Conservation (phyloP, 352 stramenopile species). For the Phytopythium kandeliae region DNA sequence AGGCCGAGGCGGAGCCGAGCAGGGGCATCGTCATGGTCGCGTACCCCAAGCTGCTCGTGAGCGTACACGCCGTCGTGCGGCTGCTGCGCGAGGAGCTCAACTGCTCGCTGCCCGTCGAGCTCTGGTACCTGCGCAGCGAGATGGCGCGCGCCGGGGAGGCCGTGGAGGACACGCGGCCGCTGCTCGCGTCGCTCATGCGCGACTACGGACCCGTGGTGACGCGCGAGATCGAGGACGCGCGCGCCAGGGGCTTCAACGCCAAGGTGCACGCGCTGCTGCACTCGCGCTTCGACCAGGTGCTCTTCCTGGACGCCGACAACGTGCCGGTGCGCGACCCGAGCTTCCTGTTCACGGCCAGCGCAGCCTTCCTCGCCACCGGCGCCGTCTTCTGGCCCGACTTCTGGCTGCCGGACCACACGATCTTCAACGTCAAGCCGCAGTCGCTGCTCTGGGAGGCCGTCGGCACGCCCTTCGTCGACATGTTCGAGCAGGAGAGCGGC, state of each 20-base stretch:
- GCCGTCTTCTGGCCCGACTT: conserved; percentile 67
- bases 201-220: conserved; percentile 19
- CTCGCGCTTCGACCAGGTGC: conserved; percentile 33
- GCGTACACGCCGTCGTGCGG: conserved; percentile 29
- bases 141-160: too few relatives aligned
- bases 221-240: conserved; percentile 18
- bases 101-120: conserved; percentile 48
- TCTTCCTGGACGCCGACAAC: conserved; percentile 67
- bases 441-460: conserved; percentile 52
- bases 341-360: conserved; percentile 38
- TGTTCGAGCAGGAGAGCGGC: conserved; percentile 69
- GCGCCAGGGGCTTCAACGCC: conserved; percentile 34
- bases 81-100: conserved; percentile 26
- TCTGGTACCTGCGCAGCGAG: conserved; percentile 52
- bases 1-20: too few relatives aligned
- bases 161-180: too few relatives aligned
- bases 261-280: conserved; percentile 53
- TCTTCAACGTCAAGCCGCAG: conserved; percentile 51
- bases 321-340: conserved; percentile 45
- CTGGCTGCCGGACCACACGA: conserved; percentile 47
- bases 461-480: conserved; percentile 37
- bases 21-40: conserved; percentile 50
- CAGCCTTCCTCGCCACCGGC: conserved; percentile 28
- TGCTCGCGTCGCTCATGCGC: too few relatives aligned
- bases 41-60: conserved; percentile 39